Conservation (phyloP, 495 filamentous ascomycete genomes). For the Margaritispora aquatica region DNA sequence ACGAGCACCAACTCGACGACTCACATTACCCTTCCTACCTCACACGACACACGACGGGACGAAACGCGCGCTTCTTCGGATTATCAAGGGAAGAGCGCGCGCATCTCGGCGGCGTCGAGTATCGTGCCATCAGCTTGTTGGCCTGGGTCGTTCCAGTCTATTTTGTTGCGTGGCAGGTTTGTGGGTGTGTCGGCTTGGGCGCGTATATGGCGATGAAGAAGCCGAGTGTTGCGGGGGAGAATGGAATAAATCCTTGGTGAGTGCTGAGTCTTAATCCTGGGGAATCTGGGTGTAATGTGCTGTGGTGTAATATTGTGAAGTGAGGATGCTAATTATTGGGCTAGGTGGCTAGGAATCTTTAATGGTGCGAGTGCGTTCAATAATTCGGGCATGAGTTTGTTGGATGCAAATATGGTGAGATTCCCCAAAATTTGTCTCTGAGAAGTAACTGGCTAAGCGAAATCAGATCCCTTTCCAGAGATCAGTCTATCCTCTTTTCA, state of each 20-base stretch:
- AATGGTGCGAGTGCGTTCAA: conserved; percentile 75
- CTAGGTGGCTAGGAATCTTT: conserved; percentile 66
- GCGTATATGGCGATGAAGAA: conserved; percentile 60
- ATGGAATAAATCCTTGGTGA: conserved; percentile 60
- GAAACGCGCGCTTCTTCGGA: conserved; percentile 70
- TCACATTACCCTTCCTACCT: conserved; percentile 18
- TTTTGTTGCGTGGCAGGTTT: conserved; percentile 61
- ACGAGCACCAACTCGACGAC: background rate
- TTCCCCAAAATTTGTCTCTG: background rate
- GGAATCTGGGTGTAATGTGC: too few relatives aligned
- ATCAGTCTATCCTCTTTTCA: conserved; percentile 64
- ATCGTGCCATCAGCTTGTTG: conserved; percentile 68
- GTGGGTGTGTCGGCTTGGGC: conserved; percentile 67
- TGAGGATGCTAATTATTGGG: background rate
- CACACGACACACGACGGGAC: conserved; percentile 37
- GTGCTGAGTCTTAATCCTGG: background rate
- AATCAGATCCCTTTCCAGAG: conserved; percentile 51
- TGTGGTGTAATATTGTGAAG: background rate
- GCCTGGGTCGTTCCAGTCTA: conserved; percentile 68
- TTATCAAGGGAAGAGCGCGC: conserved; percentile 63
- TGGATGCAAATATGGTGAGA: conserved; percentile 70
- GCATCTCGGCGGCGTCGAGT: conserved; percentile 72
- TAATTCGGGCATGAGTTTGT: conserved; percentile 79
- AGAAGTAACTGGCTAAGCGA: conserved; percentile 5
- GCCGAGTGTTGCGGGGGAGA: conserved; percentile 49